Evolutionary conservation across 176 grass and related monocot species (phyloP), one percentile per base, ranked within the genome.

Genomic region (Aegilops umbellulata): DNA sequence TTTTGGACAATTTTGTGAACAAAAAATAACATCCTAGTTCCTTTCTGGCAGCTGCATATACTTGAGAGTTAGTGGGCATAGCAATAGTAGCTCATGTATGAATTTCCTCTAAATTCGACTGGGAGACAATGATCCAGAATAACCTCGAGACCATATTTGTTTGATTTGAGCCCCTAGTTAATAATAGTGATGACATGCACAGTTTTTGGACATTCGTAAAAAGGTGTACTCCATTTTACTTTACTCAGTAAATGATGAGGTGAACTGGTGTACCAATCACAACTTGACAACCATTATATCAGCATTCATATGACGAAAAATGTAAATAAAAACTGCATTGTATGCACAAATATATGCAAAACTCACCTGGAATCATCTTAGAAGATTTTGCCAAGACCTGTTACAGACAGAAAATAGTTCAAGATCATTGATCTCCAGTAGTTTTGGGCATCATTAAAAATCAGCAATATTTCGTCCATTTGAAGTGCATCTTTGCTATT

Each of bases 331-430:
- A 17, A 75, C 8, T 49, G 3, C 0, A 20, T n/a, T 41, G 22
- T 74, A 46, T 80, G 60, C 26, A 79, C 4, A 79, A 7, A 69
- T 38, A 7, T 25, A 85, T 60, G 15, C 31, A 79, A 79, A 72
- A 88, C 86, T 92, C 81, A 97, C 97, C 97, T 49, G 97, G 97
- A 90, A 99, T 97, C 97, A 99, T 99, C 85, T 99, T 99, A 76
- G 94, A 97, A 69, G 94, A 99, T 89, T 99, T 99, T 77, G 92
- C 97, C 65, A 99, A 81, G 15, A 99, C 97, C 97, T 97, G 89
- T 55, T 65, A 51, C 8, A 83, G 39, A 86, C 12, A 88, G 47
- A 62, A 79, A 84, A 70, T 61, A 31, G 65, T 46, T 82, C n/a
- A 80, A 71, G 19, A 47, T 51, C 8, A 7, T 12, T 36, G 4